Evolutionary conservation across 2,329 filamentous ascomycete genomes (phyloP).

Genomic region (Talaromyces funiculosus): DNA sequence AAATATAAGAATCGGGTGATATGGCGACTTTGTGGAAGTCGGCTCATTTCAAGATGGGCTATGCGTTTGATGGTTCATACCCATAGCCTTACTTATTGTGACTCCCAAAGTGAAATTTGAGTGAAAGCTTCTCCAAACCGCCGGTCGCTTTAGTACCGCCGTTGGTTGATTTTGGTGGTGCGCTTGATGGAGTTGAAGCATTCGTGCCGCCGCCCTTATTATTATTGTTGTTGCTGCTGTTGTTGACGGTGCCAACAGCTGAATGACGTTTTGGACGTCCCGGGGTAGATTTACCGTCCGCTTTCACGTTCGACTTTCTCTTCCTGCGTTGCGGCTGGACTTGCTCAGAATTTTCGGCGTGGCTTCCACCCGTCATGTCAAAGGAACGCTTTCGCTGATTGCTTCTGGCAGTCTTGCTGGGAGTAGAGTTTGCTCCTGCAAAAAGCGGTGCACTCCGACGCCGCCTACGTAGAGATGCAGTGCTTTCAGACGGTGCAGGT

Average conservation of each 20-base stretch:
- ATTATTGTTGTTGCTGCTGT: too few species aligned
- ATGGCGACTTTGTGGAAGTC: conserved; percentile 21
- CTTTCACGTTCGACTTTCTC: conserved; percentile 3
- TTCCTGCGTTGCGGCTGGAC: conserved; percentile 8
- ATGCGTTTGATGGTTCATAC: background rate
- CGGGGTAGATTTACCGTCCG: background rate
- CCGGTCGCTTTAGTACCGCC: background rate
- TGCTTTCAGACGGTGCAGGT: background rate
- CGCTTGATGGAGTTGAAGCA: background rate
- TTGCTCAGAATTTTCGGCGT: background rate
- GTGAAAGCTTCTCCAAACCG: background rate
- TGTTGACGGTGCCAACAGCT: background rate
- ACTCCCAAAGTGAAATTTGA: conserved; percentile 3
- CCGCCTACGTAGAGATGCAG: conserved; percentile 10
- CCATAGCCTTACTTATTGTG: background rate
- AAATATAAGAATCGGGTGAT: background rate
- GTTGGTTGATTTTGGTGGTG: background rate
- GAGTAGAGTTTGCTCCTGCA: background rate
- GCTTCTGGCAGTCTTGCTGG: conserved; percentile 9
- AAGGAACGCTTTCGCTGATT: conserved; percentile 12
- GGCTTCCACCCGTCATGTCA: conserved; percentile 6
- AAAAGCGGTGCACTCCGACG: conserved; percentile 13
- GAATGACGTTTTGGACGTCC: conserved; percentile 6
- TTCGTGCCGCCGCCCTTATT: background rate
- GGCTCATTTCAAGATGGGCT: background rate